Evolutionary conservation across 2,329 filamentous ascomycete species (phyloP), one percentile per base, ranked within the genome.

Genomic region (Cercospora brassicicola): DNA sequence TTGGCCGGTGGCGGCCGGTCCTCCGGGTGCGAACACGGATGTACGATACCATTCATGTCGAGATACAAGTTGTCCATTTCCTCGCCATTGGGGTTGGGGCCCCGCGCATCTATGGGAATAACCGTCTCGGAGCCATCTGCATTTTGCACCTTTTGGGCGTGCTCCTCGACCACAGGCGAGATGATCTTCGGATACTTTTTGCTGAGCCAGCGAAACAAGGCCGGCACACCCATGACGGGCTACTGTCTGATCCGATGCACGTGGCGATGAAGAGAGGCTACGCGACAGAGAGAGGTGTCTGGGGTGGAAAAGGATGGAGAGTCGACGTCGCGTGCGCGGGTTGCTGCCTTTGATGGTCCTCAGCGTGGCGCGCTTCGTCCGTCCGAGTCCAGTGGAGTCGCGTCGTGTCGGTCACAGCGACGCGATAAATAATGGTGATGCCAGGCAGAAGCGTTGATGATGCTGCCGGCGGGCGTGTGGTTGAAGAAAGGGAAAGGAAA

Each of bases 31-130:
- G 94, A 97, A 82, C 95, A 99, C 33, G 96, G 96, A 84, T 99
- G 95, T 42, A 99, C 95, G 73, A 99, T 99, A 79, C 95, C 96
- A 81, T 99, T 99, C 94, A 99, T 98, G 77, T 99, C 95, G 71
- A 99, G 88, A 78, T 99, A 99, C 5, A 99, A 85, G 77, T 99
- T 99, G 82, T 99, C 94, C 77, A 97, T 92, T 80, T 99, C 95
- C 82, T 98, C 94, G 79, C 93, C 93, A 81, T 99, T 99, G 2
- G 96, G 96, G 77, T 99, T 99, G 5, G 92, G 89, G 45, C 88
- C 84, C 6, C 91, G 93, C 10, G 88, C 89, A 78, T 99, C 93
- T 69, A 98, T 88, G 2, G 95, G 95, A 67, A 97, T 90, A 73
- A 88, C 85, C 55, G 90, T 87, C 73, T 88, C 85, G 53, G 90